Percentiles rank a stretch among this genome's conserved stretches.
phyloP scores from a whole-genome alignment of 495 filamentous ascomycete genomes.

The Podospora bellae-mahoneyi region DNA sequence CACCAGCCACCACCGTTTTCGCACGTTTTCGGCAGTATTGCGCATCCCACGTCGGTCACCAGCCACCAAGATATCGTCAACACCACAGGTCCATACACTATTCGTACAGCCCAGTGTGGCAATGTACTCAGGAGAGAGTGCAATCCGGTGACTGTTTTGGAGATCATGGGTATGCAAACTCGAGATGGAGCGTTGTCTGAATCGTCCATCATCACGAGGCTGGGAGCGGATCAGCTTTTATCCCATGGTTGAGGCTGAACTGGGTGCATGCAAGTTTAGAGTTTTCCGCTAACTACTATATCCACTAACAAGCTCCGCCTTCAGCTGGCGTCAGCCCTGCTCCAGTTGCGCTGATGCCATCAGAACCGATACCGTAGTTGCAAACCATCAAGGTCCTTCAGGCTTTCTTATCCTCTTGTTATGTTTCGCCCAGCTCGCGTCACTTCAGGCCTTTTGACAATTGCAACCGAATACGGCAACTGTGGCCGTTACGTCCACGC shows the following conservation, averaged over 20 bases:
- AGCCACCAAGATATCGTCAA: background rate
- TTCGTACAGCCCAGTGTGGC: background rate
- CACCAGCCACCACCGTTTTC: background rate
- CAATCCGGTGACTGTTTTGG: background rate
- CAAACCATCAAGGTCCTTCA: background rate
- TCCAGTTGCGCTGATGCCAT: background rate
- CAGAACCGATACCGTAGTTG: background rate
- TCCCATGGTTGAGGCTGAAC: background rate
- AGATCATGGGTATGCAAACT: background rate
- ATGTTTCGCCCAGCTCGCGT: background rate
- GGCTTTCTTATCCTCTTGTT: background rate
- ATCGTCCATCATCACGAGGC: background rate
- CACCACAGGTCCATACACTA: background rate
- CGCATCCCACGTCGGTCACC: background rate
- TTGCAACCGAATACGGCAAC: background rate
- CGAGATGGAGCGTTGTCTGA: background rate
- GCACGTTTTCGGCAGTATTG: background rate
- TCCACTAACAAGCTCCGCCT: background rate
- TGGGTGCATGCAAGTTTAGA: background rate
- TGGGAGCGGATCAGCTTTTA: background rate
- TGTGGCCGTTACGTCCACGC: background rate
- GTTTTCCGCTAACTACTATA: background rate
- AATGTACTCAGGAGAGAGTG: background rate
- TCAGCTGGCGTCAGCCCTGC: background rate
- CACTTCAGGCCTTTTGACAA: background rate